Evolutionary conservation across 352 stramenopile species (phyloP), one percentile per base, ranked within the genome.

Genomic region (Globisporangium perplexum): DNA sequence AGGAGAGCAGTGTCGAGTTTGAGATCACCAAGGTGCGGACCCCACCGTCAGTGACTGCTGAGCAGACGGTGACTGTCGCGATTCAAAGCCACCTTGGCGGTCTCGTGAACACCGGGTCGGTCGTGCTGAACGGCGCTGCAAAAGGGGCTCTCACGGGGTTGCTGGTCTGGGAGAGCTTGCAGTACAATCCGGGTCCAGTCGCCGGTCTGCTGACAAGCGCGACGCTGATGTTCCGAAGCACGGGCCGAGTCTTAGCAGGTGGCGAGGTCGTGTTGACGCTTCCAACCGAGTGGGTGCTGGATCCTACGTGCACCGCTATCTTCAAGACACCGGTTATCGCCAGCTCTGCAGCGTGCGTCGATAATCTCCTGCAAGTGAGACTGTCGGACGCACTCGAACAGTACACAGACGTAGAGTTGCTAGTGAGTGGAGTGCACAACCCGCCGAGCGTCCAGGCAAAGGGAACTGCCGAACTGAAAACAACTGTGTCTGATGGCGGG

Each of bases 21-120:
- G 46, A 62, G 17, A 45, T 85, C 22, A 73, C 59, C 0, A 62
- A 74, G 44, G 50, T 87, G 46, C 53, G 76, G n/a, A 76, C 75
- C 1, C 71, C 78, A 7, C 56, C 71, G 36, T 87, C 78, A 0
- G 51, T 77, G 53, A 60, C 63, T 15, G 17, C 53, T 14, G 55
- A 68, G 47, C 41, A 48, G 43, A 41, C 43, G 1, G 63, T 54
- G 8, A 5, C 38, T 0, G 39, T 82, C 1, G 7, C 50, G 0
- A 69, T 87, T 50, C 47, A 58, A 48, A 86, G 75, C 22, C 75
- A 87, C 44, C 55, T 82, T 1, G 68, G 66, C 36, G 72, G 76
- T 7, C 30, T 62, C 23, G 74, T 87, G 1, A 86, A 83, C 33
- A 63, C 59, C 18, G 74, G 74, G 10, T 55, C 24, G 0, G 41